These are phyloP conservation scores for Fraxinus floribunda DNA, from an alignment of 305 asterid species.

Conservation along the genomic window DNA sequence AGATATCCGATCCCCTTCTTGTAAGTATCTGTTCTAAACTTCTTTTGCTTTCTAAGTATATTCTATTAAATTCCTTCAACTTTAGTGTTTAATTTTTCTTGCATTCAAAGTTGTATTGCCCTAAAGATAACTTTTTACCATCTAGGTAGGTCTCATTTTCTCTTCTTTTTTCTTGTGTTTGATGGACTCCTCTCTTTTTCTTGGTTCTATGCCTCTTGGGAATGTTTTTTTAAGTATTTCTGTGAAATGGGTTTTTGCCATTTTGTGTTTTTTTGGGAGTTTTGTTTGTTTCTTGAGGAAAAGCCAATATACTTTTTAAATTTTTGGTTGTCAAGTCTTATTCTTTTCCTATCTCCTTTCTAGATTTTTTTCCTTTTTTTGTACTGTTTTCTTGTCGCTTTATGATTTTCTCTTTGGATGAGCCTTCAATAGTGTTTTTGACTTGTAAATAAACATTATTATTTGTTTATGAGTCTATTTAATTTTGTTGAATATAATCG, in stretches of 20 bases:
- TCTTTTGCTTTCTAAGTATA: constrained; percentile 33
- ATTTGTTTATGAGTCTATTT: neutral
- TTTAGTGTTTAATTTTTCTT: constrained; percentile 23
- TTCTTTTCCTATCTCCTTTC: constrained; percentile 11
- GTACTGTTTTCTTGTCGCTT: neutral
- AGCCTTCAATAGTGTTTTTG: constrained; percentile 24
- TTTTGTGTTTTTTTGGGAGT: constrained; percentile 18
- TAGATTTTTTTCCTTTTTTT: neutral
- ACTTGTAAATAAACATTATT: constrained; percentile 5
- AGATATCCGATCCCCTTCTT: constrained; percentile 88
- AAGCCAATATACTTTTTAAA: constrained; percentile 8
- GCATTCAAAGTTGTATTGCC: constrained; percentile 11
- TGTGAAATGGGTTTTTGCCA: constrained; percentile 26
- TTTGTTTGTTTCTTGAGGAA: constrained; percentile 14
- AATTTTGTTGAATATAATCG: neutral
- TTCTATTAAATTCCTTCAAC: constrained; percentile 37
- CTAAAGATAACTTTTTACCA: constrained; percentile 38
- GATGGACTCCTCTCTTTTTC: constrained; percentile 4
- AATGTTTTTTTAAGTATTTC: neutral
- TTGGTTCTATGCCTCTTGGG: constrained; percentile 19
- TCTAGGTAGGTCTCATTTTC: constrained; percentile 39
- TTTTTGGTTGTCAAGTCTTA: neutral
- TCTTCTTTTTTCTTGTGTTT: constrained; percentile 17
- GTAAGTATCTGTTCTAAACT: constrained; percentile 60
- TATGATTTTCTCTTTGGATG: constrained; percentile 7